These are phyloP conservation scores for Pelargonium citronellum DNA, from an alignment of 441 rosid species.

Conservation along the genomic window DNA sequence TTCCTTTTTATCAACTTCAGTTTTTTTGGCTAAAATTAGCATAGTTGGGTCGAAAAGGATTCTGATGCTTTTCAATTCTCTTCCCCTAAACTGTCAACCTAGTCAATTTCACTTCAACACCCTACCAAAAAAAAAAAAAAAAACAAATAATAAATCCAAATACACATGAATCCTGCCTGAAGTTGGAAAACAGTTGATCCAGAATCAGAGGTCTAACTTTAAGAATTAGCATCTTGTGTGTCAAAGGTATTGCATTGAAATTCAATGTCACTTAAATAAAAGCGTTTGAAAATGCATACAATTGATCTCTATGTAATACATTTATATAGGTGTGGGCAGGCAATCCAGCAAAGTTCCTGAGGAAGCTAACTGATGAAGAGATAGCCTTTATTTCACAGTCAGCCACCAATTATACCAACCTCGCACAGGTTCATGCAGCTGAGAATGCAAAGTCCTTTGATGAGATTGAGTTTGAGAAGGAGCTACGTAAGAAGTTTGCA, in stretches of 20 bases:
- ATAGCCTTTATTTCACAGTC: slow-evolving; percentile 38
- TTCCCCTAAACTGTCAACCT: no score
- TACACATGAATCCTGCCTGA: no score
- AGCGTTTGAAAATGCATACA: not conserved
- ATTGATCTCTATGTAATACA: not conserved
- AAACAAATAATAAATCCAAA: no score
- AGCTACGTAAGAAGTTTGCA: slow-evolving; percentile 70
- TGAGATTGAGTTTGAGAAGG: slow-evolving; percentile 84
- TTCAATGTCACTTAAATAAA: not conserved
- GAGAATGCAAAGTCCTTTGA: slow-evolving; percentile 83
- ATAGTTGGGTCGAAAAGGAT: no score
- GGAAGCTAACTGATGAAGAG: slow-evolving; percentile 34
- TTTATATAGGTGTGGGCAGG: slow-evolving; percentile 1
- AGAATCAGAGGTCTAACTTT: not conserved
- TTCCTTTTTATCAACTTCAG: no score
- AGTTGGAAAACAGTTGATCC: not conserved
- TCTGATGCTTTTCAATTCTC: no score
- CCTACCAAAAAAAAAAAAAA: no score
- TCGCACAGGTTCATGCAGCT: slow-evolving; percentile 2
- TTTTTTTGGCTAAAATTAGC: no score
- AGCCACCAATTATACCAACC: not conserved
- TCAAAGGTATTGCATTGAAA: not conserved
- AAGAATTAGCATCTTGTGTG: not conserved
- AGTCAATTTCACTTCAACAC: no score
- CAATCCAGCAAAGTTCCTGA: slow-evolving; percentile 1